These are phyloP conservation scores for Aureobasidium sp. DNA, from an alignment of 2,329 filamentous ascomycete genomes.

Conservation along the genomic window DNA sequence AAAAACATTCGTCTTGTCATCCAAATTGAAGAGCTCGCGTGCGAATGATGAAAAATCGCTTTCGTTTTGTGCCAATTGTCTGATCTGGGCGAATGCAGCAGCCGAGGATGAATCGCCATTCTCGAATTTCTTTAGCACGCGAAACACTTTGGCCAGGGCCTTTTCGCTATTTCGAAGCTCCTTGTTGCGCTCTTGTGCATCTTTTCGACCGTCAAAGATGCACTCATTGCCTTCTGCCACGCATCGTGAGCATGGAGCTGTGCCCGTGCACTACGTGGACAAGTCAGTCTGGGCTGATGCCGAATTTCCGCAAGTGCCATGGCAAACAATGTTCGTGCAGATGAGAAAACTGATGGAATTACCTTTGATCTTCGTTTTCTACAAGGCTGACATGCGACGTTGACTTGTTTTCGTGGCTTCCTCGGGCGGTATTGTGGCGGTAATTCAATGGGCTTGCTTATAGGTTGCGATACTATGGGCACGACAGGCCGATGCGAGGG, in stretches of 20 bases:
- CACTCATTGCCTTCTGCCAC: conserved; percentile 12
- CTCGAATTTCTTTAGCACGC: conserved; percentile 9
- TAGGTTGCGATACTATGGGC: conserved; percentile 9
- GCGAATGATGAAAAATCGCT: conserved; percentile 1
- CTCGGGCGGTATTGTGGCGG: conserved; percentile 12
- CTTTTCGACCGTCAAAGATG: conserved; percentile 11
- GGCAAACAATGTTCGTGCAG: neutral
- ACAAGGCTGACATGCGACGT: conserved; percentile 11
- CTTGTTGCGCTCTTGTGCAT: conserved; percentile 12
- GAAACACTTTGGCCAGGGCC: conserved; percentile 6
- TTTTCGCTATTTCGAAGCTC: conserved; percentile 13
- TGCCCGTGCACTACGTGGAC: conserved; percentile 8
- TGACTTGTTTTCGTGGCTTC: conserved; percentile 15
- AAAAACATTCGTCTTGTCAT: neutral
- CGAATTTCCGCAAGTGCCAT: neutral
- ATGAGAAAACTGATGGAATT: neutral
- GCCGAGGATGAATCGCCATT: neutral
- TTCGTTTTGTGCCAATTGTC: neutral
- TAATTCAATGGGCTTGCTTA: conserved; percentile 11
- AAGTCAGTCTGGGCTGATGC: neutral
- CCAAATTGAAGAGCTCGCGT: neutral
- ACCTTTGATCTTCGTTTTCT: conserved; percentile 14
- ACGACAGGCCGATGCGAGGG: neutral
- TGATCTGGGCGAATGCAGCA: conserved; percentile 3
- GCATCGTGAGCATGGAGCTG: conserved; percentile 9